phyloP scores from a whole-genome alignment of 139 green algal species.

The Diplosphaera chodatii region DNA sequence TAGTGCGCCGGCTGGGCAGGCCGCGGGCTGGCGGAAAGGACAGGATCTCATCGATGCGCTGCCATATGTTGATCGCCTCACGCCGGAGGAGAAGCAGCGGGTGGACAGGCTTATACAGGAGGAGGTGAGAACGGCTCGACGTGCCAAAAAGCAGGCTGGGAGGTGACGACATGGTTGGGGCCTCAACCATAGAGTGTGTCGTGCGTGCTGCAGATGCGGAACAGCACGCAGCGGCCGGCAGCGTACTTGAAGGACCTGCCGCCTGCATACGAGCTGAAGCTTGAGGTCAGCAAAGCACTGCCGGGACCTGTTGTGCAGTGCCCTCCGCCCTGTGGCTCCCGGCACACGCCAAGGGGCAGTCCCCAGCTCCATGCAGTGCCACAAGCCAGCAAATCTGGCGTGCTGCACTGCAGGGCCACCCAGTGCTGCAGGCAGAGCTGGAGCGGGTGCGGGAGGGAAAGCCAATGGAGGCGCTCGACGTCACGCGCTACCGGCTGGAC shows the following conservation, averaged over 20 bases:
- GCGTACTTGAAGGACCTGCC: conserved; percentile 70
- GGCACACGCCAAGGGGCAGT: too few relatives aligned
- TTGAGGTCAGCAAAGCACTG: conserved; percentile 44
- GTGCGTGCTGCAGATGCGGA: conserved; percentile 16
- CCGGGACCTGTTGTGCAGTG: too few relatives aligned
- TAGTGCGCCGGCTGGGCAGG: background rate
- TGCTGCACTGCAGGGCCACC: conserved; percentile 42
- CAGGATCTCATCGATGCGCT: conserved; percentile 69
- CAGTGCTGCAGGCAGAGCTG: conserved; percentile 50
- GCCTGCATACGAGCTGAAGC: conserved; percentile 32
- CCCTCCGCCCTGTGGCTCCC: too few relatives aligned
- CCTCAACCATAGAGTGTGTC: too few relatives aligned
- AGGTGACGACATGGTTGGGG: too few relatives aligned
- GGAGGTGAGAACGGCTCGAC: too few relatives aligned
- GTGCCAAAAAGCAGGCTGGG: too few relatives aligned
- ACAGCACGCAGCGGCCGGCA: conserved; percentile 44
- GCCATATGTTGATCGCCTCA: conserved; percentile 66
- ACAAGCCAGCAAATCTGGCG: too few relatives aligned
- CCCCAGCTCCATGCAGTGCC: too few relatives aligned
- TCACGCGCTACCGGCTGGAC: conserved; percentile 52
- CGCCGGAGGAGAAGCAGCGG: conserved; percentile 24
- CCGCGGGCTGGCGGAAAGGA: conserved; percentile 36
- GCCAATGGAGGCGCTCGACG: conserved; percentile 55
- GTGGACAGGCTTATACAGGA: conserved; percentile 70
- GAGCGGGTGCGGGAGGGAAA: conserved; percentile 23